Conservation (phyloP, 2,329 filamentous ascomycete species). For the Pseudogymnoascus sp. region DNA sequence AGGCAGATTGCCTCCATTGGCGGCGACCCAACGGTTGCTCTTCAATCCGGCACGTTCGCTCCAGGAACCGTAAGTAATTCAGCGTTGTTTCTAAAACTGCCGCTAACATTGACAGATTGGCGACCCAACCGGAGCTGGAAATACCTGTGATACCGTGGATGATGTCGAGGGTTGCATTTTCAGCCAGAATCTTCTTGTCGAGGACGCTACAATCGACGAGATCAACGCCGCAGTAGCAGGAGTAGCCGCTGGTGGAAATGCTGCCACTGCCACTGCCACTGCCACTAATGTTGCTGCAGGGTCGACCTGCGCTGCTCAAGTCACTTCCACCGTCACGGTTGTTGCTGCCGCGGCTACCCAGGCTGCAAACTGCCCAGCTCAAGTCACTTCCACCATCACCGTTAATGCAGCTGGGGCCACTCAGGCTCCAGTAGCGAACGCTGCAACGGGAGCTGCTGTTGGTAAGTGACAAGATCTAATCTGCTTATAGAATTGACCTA, state of each 20-base stretch:
- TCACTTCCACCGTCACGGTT: background rate
- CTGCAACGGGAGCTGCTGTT: slow-evolving; percentile 14
- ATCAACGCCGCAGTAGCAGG: slow-evolving; percentile 39
- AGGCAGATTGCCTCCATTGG: slow-evolving; percentile 51
- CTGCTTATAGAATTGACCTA: background rate
- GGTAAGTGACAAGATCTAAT: background rate
- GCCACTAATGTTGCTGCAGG: slow-evolving; percentile 10
- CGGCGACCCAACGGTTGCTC: slow-evolving; percentile 52
- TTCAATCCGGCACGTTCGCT: slow-evolving; percentile 52
- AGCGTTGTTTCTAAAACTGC: background rate
- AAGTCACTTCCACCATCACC: slow-evolving; percentile 3
- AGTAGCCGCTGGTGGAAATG: slow-evolving; percentile 17
- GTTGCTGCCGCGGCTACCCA: slow-evolving; percentile 6
- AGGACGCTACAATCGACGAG: slow-evolving; percentile 44
- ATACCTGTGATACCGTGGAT: slow-evolving; percentile 40
- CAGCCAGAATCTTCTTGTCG: slow-evolving; percentile 40
- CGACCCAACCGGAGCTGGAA: slow-evolving; percentile 39
- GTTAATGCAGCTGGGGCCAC: background rate
- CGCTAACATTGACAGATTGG: slow-evolving; percentile 19
- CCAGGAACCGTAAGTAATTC: slow-evolving; percentile 44
- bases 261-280: slow-evolving; percentile 12
- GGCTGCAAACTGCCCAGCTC: background rate
- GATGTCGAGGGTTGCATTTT: slow-evolving; percentile 47
- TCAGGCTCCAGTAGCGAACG: slow-evolving; percentile 9
- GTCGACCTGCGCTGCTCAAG: background rate